A percentile compares a stretch with the other conserved stretches of the same genome.
phyloP scores from a whole-genome alignment of 2,329 filamentous ascomycete species.

The Laburnicola sp. region DNA sequence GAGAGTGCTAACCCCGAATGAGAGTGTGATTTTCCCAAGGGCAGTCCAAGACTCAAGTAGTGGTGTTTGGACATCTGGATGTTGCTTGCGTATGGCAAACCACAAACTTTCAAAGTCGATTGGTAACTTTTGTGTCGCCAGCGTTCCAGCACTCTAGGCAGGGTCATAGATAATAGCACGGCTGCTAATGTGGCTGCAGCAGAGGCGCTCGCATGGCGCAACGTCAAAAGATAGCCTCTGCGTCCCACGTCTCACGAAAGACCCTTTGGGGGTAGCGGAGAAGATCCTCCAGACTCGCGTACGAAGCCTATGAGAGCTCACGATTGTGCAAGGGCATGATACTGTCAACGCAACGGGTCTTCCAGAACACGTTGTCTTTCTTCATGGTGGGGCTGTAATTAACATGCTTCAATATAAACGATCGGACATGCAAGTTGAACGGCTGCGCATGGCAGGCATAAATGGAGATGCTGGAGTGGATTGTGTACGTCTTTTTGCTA shows the following conservation, averaged over 20 bases:
- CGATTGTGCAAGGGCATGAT: slow-evolving; percentile 7
- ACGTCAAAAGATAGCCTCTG: slow-evolving; percentile 12
- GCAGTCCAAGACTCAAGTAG: background rate
- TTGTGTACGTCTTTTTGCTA: slow-evolving; percentile 19
- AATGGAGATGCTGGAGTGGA: slow-evolving; percentile 14
- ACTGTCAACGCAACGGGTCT: slow-evolving; percentile 11
- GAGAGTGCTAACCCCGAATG: slow-evolving; percentile 1
- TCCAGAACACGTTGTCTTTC: slow-evolving; percentile 20
- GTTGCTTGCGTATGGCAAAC: no score
- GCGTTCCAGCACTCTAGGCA: slow-evolving; percentile 1
- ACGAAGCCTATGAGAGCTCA: slow-evolving; percentile 6
- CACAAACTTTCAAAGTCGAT: background rate
- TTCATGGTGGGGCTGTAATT: slow-evolving; percentile 5
- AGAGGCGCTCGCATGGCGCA: slow-evolving; percentile 3
- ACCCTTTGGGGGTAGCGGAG: background rate
- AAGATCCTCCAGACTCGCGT: slow-evolving; percentile 6
- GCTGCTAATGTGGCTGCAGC: background rate
- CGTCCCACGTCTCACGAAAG: slow-evolving; percentile 16
- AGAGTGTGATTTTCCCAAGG: slow-evolving; percentile 15
- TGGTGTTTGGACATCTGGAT: no score
- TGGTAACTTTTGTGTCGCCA: background rate
- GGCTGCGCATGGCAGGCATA: slow-evolving; percentile 12
- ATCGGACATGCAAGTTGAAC: slow-evolving; percentile 22
- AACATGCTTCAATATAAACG: slow-evolving; percentile 23
- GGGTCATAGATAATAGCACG: background rate